Evolutionary conservation across 768 basidiomycete species (phyloP).

Genomic region (Tricholoma sp.): DNA sequence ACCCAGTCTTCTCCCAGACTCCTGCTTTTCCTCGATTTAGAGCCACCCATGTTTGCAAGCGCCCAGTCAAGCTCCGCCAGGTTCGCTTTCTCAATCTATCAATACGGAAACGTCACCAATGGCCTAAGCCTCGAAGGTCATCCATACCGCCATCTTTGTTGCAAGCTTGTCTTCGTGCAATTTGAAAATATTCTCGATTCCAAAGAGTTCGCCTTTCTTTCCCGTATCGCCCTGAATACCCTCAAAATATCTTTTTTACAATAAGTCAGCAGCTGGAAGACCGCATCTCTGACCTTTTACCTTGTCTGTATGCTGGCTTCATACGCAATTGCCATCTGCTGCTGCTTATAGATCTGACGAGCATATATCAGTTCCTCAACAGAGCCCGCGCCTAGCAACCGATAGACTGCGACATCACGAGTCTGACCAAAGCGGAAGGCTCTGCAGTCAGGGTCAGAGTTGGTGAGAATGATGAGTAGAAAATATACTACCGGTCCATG

Average conservation of each 20-base stretch:
- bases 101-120: neutral
- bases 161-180: constrained; percentile 65
- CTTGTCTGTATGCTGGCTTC: constrained; percentile 79
- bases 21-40: constrained; percentile 30
- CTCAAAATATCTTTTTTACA: constrained; percentile 57
- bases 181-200: constrained; percentile 80
- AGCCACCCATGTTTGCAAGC: constrained; percentile 55
- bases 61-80: constrained; percentile 79
- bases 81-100: constrained; percentile 73
- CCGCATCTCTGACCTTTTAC: constrained; percentile 23
- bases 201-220: constrained; percentile 80
- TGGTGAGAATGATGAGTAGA: neutral
- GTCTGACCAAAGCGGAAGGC: constrained; percentile 86
- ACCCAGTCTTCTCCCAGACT: constrained; percentile 33
- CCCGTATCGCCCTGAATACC: constrained; percentile 76
- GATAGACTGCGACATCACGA: constrained; percentile 78
- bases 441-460: constrained; percentile 20
- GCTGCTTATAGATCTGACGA: constrained; percentile 89
- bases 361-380: constrained; percentile 87
- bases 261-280: neutral
- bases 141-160: constrained; percentile 66
- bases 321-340: constrained; percentile 90
- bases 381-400: constrained; percentile 81
- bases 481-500: constrained; percentile 55
- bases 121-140: neutral